phyloP scores from a whole-genome alignment of 768 basidiomycete genomes.

The Saitozyma sp. region DNA sequence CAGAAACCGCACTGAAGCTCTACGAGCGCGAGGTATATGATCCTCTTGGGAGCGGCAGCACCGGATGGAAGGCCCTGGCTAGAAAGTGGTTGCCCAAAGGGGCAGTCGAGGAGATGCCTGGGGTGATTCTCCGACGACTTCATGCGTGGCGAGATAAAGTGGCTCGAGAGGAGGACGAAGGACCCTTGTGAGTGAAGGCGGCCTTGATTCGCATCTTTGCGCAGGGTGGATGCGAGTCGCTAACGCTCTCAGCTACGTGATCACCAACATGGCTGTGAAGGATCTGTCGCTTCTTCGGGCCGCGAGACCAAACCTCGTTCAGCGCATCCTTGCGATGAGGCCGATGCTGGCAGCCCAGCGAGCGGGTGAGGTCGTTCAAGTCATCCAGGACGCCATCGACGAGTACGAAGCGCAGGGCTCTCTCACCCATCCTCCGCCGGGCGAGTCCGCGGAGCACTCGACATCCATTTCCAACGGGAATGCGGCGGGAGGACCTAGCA shows the following conservation, averaged over 20 bases:
- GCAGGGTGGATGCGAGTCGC: neutral
- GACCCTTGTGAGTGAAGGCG: constrained; percentile 61
- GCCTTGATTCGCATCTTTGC: neutral
- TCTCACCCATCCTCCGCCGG: no score
- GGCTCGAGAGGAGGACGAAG: constrained; percentile 83
- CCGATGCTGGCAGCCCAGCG: constrained; percentile 11
- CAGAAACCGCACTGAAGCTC: constrained; percentile 70
- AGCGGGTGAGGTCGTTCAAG: constrained; percentile 24
- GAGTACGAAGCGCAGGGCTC: neutral
- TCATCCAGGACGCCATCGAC: constrained; percentile 23
- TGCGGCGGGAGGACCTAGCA: no score
- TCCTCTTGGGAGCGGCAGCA: constrained; percentile 63
- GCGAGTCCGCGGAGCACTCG: no score
- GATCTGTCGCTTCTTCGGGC: constrained; percentile 13
- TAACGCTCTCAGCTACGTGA: constrained; percentile 28
- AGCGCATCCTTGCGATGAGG: neutral
- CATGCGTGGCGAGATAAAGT: constrained; percentile 80
- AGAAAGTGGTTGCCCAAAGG: constrained; percentile 75
- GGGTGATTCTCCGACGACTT: constrained; percentile 67
- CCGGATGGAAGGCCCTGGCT: constrained; percentile 75
- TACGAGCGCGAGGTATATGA: constrained; percentile 74
- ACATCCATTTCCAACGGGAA: no score
- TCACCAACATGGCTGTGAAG: constrained; percentile 27
- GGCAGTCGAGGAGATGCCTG: constrained; percentile 55
- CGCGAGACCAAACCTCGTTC: neutral